Evolutionary conservation across 768 basidiomycete species (phyloP).

Genomic region (Macrolepiota fuliginosa): DNA sequence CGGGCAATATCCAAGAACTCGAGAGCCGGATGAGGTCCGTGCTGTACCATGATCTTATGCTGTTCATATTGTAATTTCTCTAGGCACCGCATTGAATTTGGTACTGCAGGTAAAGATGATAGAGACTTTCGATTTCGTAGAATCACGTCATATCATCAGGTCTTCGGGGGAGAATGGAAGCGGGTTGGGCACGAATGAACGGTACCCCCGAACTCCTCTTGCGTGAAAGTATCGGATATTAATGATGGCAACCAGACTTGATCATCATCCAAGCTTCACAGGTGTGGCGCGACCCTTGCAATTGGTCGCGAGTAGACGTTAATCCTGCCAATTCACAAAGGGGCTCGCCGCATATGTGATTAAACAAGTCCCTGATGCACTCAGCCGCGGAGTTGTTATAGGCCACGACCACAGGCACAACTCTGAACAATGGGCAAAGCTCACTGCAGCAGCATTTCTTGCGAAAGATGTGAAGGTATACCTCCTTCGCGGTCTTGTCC

Average conservation of each 20-base stretch:
- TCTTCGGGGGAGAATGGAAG: conserved; percentile 79
- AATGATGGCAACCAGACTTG: conserved; percentile 41
- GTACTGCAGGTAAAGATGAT: conserved; percentile 69
- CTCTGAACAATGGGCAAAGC: conserved; percentile 71
- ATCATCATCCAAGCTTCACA: conserved; percentile 82
- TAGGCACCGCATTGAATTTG: conserved; percentile 79
- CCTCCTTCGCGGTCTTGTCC: conserved; percentile 66
- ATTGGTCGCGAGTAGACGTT: background rate
- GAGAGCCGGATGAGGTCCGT: conserved; percentile 55
- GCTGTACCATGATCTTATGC: background rate
- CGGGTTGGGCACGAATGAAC: conserved; percentile 91
- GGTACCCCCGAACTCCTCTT: conserved; percentile 29
- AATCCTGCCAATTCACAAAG: conserved; percentile 29
- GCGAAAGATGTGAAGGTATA: conserved; percentile 65
- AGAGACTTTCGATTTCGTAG: background rate
- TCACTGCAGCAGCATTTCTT: conserved; percentile 73
- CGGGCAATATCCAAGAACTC: conserved; percentile 43
- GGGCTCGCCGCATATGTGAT: conserved; percentile 76
- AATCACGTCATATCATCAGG: conserved; percentile 36
- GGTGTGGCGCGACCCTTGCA: conserved; percentile 30
- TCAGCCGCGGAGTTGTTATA: conserved; percentile 68
- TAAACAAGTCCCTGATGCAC: conserved; percentile 48
- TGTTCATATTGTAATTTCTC: background rate
- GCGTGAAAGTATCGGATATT: background rate
- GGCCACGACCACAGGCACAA: conserved; percentile 87